Evolutionary conservation across 192 early-diverging fungal species (phyloP), one percentile per base, ranked within the genome.

Genomic region (Backusella liffmaniae): DNA sequence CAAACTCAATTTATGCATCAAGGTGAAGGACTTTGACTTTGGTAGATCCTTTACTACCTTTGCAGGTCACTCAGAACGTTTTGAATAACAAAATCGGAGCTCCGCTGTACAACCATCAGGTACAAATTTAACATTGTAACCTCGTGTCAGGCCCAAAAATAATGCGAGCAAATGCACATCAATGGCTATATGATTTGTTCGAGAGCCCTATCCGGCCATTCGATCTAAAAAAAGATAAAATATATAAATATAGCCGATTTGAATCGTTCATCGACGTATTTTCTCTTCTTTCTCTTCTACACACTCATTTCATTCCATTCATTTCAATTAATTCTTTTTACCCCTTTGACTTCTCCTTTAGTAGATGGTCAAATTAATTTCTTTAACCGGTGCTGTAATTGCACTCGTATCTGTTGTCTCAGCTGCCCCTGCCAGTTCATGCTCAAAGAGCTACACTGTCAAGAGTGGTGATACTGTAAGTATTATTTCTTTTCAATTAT

Each of bases 381-480:
- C 67, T 23, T 36, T 69, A 13, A 37, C 37, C 13, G n/a, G 18
- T 21, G 67, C 67, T 39, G n/a, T 37, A 1, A 18, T 37, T 23
- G 67, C 67, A 69, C 67, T 69, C 9, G 18, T n/a, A 36, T 69
- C 67, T 15, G 37, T 37, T 37, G 67, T 41, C 6, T n/a, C 66
- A 30, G 73, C 73, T 16, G 53, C 42, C 46, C 29, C 72, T 66
- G 32, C 42, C 35, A 21, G 15, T 49, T 3, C 67, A 32, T 75
- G 72, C 39, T 37, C 37, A n/a, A 70, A 36, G 26, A 35, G 53
- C 26, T 72, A 77, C 23, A 42, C 67, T 73, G 70, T 76, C 36
- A 36, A 72, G 66, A 37, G 39, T 68, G 37, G 35, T 30, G 76
- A 77, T 18, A 77, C 72, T 59, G 72, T 73, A 73, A 39, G 72